Evolutionary conservation across 768 basidiomycete genomes (phyloP).

Genomic region (Naganishia friedmannii): DNA sequence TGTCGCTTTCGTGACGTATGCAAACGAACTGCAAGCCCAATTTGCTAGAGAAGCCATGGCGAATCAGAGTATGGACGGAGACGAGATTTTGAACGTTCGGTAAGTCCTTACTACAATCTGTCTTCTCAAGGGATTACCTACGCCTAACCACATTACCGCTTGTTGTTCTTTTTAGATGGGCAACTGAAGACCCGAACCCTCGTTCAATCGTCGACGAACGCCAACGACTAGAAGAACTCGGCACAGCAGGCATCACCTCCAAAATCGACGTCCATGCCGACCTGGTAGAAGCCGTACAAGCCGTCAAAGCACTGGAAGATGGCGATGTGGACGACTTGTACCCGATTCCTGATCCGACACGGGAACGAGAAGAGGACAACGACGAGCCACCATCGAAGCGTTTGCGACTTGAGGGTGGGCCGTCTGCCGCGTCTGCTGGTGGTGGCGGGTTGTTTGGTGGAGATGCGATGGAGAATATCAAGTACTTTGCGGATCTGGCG

Average conservation of each 20-base stretch:
- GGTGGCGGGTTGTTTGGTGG: constrained; percentile 66
- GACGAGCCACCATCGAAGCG: constrained; percentile 39
- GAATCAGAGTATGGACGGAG: constrained; percentile 92
- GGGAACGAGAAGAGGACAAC: constrained; percentile 50
- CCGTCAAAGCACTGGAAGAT: constrained; percentile 83
- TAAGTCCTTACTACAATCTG: constrained; percentile 35
- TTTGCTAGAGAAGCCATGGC: constrained; percentile 99
- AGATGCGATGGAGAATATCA: constrained; percentile 83
- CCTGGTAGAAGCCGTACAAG: constrained; percentile 81
- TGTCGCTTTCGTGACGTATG: constrained; percentile 96
- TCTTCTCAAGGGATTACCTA: not conserved
- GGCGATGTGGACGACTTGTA: constrained; percentile 56
- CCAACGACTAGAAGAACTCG: constrained; percentile 73
- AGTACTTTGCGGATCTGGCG: constrained; percentile 84
- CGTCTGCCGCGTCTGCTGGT: constrained; percentile 34
- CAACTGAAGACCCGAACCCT: constrained; percentile 97
- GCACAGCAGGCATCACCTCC: constrained; percentile 74
- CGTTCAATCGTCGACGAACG: constrained; percentile 82
- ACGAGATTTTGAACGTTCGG: constrained; percentile 95
- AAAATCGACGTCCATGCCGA: constrained; percentile 70
- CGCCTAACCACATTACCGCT: not conserved
- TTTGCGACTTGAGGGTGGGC: constrained; percentile 28
- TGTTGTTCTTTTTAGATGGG: constrained; percentile 64
- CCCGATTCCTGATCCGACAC: constrained; percentile 50
- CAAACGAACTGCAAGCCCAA: constrained; percentile 76